These are phyloP conservation scores for Ceratobasidium sp. DNA, from an alignment of 1,284 basidiomycete species.

Conservation along the genomic window DNA sequence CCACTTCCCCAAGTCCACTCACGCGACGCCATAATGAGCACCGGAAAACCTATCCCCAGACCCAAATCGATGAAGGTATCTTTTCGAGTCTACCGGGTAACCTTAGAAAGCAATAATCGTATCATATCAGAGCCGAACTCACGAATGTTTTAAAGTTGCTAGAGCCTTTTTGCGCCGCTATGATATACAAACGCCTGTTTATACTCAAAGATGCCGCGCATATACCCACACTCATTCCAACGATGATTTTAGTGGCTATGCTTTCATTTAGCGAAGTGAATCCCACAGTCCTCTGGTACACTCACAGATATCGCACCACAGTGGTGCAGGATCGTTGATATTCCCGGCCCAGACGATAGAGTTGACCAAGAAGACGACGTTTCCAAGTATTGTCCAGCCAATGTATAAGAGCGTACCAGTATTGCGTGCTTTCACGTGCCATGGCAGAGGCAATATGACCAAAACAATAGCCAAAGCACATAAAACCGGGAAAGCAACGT, in stretches of 20 bases:
- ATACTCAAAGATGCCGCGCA: constrained; percentile 60
- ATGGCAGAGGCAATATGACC: constrained; percentile 64
- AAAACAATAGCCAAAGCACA: constrained; percentile 63
- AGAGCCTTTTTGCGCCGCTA: constrained; percentile 54
- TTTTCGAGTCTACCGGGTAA: neutral
- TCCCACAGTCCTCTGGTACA: neutral
- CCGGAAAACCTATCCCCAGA: constrained; percentile 60
- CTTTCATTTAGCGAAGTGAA: constrained; percentile 18
- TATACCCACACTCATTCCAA: constrained; percentile 48
- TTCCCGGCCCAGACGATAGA: constrained; percentile 74
- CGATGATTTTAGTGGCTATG: constrained; percentile 56
- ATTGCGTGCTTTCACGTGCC: constrained; percentile 71
- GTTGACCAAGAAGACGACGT: constrained; percentile 69
- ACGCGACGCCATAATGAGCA: constrained; percentile 64
- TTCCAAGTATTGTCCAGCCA: constrained; percentile 66
- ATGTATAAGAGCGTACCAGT: constrained; percentile 73
- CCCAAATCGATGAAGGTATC: constrained; percentile 57
- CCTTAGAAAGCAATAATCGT: constrained; percentile 1
- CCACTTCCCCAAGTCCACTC: constrained; percentile 47
- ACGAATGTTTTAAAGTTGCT: constrained; percentile 42
- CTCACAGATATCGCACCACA: constrained; percentile 78
- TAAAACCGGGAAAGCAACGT: constrained; percentile 51
- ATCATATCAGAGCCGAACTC: constrained; percentile 11
- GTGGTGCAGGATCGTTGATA: constrained; percentile 64
- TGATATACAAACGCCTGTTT: constrained; percentile 62